A percentile compares a stretch with the other conserved stretches of the same genome.
Evolutionary conservation across 108 stramenopile species (phyloP).

Genomic region (Cyclotella kingstonii): DNA sequence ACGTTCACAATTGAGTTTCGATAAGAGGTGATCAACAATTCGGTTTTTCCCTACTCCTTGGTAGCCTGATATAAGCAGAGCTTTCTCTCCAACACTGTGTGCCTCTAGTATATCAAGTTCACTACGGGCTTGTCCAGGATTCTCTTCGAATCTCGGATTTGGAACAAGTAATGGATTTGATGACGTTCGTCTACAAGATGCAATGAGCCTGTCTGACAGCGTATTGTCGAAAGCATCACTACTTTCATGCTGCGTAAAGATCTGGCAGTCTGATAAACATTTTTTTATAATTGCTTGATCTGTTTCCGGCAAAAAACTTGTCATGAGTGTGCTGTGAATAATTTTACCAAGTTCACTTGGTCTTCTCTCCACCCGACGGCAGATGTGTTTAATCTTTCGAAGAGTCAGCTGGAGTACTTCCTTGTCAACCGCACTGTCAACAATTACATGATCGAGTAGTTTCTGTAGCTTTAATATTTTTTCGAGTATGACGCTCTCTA

Average conservation of each 20-base stretch:
- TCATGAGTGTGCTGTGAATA: conserved; percentile 42
- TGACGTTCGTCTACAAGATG: conserved; percentile 26
- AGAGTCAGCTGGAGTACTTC: conserved; percentile 44
- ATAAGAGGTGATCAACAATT: conserved; percentile 68
- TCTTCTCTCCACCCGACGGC: conserved; percentile 37
- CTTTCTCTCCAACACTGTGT: conserved; percentile 59
- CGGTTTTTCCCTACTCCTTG: conserved; percentile 94
- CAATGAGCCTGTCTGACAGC: conserved; percentile 16
- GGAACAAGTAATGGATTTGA: conserved; percentile 52
- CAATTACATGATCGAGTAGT: conserved; percentile 37
- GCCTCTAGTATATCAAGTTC: conserved; percentile 56
- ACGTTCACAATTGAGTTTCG: conserved; percentile 66
- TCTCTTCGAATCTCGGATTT: conserved; percentile 42
- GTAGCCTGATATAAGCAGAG: conserved; percentile 76
- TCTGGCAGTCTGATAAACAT: conserved; percentile 36
- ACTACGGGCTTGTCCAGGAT: conserved; percentile 41
- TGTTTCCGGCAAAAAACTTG: conserved; percentile 46
- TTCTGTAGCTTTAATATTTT: conserved; percentile 40
- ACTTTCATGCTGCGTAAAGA: conserved; percentile 1
- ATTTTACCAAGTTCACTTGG: conserved; percentile 30
- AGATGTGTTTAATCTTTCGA: conserved; percentile 57
- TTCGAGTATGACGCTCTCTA: conserved; percentile 27
- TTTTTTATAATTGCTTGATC: conserved; percentile 43
- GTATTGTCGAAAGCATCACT: conserved; percentile 1
- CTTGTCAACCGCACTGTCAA: conserved; percentile 48